These are phyloP conservation scores for Hypoxylon intermedium DNA, from an alignment of 495 filamentous ascomycete species.

Conservation along the genomic window DNA sequence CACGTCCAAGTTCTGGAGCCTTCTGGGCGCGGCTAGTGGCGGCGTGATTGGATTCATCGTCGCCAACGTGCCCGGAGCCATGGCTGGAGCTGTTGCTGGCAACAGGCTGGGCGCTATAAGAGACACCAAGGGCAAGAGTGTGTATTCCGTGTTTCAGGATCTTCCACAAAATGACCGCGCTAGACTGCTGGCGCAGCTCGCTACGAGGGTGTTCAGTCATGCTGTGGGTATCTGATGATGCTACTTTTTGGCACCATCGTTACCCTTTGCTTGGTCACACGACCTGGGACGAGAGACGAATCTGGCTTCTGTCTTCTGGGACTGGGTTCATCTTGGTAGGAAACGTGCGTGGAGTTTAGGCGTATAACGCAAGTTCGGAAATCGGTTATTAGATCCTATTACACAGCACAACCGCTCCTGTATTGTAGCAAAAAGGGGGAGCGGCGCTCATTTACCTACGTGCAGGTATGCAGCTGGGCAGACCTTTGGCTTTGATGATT, in stretches of 20 bases:
- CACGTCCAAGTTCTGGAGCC: constrained; percentile 81
- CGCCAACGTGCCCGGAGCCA: constrained; percentile 84
- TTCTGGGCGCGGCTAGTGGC: constrained; percentile 85
- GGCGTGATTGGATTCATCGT: constrained; percentile 94
- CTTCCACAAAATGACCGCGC: constrained; percentile 81
- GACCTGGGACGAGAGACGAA: not conserved
- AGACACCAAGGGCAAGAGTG: constrained; percentile 91
- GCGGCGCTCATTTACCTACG: too few relatives aligned
- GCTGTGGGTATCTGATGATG: constrained; percentile 50
- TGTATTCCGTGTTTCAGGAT: constrained; percentile 89
- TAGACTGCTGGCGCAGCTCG: constrained; percentile 75
- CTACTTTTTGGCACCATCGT: not conserved
- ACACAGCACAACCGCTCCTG: not conserved
- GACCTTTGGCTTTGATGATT: too few relatives aligned
- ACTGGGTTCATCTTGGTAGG: too few relatives aligned
- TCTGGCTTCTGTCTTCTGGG: too few relatives aligned
- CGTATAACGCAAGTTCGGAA: not conserved
- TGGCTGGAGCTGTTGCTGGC: constrained; percentile 92
- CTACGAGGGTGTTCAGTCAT: constrained; percentile 73
- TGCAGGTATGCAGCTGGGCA: too few relatives aligned
- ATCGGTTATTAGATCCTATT: not conserved
- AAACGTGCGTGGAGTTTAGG: constrained; percentile 27
- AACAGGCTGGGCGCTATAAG: constrained; percentile 87
- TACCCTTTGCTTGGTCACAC: not conserved
- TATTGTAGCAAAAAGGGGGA: not conserved